These are phyloP conservation scores for Picochlorum costavermella DNA, from an alignment of 139 green algal genomes.

Conservation along the genomic window DNA sequence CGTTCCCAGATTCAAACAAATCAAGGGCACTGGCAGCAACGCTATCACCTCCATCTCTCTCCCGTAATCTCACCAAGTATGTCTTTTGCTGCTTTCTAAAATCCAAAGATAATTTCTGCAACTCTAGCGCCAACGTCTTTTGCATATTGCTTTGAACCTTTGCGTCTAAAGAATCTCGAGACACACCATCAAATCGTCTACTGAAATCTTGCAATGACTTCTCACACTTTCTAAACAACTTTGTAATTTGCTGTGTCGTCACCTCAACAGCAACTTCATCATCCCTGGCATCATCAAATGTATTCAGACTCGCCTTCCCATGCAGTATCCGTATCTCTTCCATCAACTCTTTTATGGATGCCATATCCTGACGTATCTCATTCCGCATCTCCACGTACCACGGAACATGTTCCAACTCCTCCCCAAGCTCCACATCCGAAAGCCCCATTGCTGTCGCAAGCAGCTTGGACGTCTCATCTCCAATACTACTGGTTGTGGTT, in stretches of 20 bases:
- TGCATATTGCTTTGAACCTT: conserved; percentile 63
- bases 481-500: neutral
- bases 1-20: conserved; percentile 22
- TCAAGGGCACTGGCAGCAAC: conserved; percentile 24
- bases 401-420: conserved; percentile 9
- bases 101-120: conserved; percentile 74
- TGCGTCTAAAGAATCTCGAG: conserved; percentile 21
- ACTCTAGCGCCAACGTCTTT: conserved; percentile 70
- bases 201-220: conserved; percentile 40
- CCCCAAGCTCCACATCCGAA: conserved; percentile 25
- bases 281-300: conserved; percentile 47
- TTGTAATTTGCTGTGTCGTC: conserved; percentile 50
- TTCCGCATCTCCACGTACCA: conserved; percentile 49
- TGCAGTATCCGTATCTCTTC: conserved; percentile 37
- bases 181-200: neutral
- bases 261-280: conserved; percentile 34
- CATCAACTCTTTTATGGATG: conserved; percentile 49
- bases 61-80: conserved; percentile 72
- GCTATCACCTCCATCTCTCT: conserved; percentile 51
- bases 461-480: conserved; percentile 28
- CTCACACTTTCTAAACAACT: conserved; percentile 46
- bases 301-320: conserved; percentile 34
- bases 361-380: conserved; percentile 34
- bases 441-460: conserved; percentile 39
- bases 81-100: conserved; percentile 80